Percentiles rank a stretch among this genome's conserved stretches.
phyloP scores from a whole-genome alignment of 2,329 filamentous ascomycete species.

The Colletotrichum sp. region DNA sequence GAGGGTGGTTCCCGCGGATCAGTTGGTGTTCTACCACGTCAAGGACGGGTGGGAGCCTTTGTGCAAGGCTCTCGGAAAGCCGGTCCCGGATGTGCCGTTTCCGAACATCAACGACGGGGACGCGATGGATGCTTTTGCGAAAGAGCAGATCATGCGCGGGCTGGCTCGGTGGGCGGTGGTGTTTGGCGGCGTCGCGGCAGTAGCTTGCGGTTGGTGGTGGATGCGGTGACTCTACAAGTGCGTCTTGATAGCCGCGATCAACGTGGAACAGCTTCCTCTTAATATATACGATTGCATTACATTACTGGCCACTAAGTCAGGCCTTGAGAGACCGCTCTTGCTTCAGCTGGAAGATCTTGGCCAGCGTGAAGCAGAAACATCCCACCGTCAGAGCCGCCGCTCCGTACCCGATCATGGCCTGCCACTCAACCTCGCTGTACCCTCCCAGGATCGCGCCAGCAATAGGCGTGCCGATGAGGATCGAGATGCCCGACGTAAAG shows the following conservation, averaged over 20 bases:
- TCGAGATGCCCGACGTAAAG: conserved; percentile 41
- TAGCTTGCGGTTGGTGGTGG: background rate
- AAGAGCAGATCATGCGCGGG: background rate
- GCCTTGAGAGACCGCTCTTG: background rate
- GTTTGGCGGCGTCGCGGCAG: background rate
- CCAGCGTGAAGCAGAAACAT: conserved; percentile 2
- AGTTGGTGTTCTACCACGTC: conserved; percentile 29
- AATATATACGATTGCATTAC: background rate
- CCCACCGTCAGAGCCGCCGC: conserved; percentile 12
- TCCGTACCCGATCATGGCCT: conserved; percentile 18
- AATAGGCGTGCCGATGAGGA: conserved; percentile 53
- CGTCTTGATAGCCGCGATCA: background rate
- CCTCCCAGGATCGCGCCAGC: conserved; percentile 36
- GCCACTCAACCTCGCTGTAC: conserved; percentile 8
- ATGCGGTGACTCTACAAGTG: background rate
- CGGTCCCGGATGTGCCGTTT: conserved; percentile 32
- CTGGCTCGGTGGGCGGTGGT: background rate
- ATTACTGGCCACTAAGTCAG: background rate
- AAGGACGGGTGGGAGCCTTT: conserved; percentile 37
- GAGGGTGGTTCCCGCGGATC: conserved; percentile 26
- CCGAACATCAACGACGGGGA: conserved; percentile 31
- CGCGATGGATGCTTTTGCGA: conserved; percentile 11
- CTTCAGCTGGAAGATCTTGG: conserved; percentile 18
- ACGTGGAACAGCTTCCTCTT: background rate
- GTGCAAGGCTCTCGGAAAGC: conserved; percentile 33